Conservation (phyloP, 257 asterid genomes). For the Nicotiana knightiana region DNA sequence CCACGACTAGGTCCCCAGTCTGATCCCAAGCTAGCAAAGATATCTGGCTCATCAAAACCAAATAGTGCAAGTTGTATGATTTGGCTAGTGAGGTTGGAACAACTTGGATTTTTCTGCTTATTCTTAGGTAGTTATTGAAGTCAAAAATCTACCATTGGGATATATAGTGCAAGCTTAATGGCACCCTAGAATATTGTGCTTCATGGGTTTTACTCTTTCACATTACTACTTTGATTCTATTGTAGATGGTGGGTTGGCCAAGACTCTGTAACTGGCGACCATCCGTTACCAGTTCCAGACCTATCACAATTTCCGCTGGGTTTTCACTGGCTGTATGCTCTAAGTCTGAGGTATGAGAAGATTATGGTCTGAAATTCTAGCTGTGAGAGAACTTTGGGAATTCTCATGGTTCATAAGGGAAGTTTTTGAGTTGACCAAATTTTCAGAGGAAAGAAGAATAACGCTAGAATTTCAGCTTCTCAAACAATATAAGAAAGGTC, state of each 20-base stretch:
- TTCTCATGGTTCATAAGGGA: neutral
- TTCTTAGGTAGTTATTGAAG: neutral
- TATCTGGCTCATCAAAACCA: neutral
- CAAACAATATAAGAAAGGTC: neutral
- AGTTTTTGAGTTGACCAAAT: neutral
- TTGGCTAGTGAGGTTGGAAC: neutral
- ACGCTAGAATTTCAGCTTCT: neutral
- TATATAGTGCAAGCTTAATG: neutral
- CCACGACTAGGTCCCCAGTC: neutral
- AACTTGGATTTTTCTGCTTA: neutral
- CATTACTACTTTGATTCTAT: neutral
- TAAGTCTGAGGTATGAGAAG: neutral
- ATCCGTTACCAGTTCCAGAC: neutral
- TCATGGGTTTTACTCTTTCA: neutral
- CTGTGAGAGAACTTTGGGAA: neutral
- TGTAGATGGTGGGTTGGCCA: neutral
- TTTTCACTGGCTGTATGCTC: neutral
- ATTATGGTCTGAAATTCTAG: neutral
- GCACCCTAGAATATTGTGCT: neutral
- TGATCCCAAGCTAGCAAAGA: neutral
- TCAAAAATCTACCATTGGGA: neutral
- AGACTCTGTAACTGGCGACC: neutral
- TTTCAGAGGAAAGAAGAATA: neutral
- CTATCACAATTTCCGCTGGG: neutral
- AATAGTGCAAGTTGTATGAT: neutral